Evolutionary conservation across 768 basidiomycete species (phyloP), one percentile per base, ranked within the genome.

Genomic region (Gyrodon lividus): DNA sequence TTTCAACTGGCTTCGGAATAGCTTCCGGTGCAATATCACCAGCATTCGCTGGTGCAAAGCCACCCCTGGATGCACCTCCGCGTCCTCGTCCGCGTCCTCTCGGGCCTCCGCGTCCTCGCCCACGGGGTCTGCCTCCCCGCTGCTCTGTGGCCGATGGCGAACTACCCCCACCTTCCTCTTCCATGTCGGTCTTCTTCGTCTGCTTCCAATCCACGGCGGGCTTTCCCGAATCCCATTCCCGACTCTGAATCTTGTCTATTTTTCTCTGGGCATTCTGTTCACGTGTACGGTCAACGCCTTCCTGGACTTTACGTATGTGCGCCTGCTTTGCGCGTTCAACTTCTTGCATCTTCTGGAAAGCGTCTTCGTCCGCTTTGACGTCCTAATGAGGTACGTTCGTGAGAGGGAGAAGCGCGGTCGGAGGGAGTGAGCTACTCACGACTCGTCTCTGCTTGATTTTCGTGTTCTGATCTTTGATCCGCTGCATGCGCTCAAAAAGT

Each of bases 151-250:
- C 28, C 9, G 40, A 51, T 10, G 59, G 35, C 23, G 49, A 43
- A 5, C 51, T 34, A 12, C 47, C 38, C 19, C 53, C 50, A 9
- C 42, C 47, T 7, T 52, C 58, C 22, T 41, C 60, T 5, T 34
- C 14, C 24, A 23, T 16, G 22, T 48, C 20, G 8, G 46, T 46
- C 16, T 43, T 43, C 35, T 41, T 62, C 42, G 48, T 37, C 35
- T 52, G 57, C 28, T 56, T 64, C 53, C 57, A 52, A 12, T 62
- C 55, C 10, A 42, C 50, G 1, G 48, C 26, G 6, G 74, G 67
- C 59, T 92, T 92, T 17, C 82, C 87, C 24, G 87, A 84, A 65
- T 92, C 90, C 90, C 90, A 92, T 72, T 92, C 90, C 14, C 90
- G 80, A 56, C 72, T 82, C 60, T 81, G 82, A 20, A 82, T 77